Evolutionary conservation across 805 yeast genomes (phyloP).

Genomic region (Candida maesae): DNA sequence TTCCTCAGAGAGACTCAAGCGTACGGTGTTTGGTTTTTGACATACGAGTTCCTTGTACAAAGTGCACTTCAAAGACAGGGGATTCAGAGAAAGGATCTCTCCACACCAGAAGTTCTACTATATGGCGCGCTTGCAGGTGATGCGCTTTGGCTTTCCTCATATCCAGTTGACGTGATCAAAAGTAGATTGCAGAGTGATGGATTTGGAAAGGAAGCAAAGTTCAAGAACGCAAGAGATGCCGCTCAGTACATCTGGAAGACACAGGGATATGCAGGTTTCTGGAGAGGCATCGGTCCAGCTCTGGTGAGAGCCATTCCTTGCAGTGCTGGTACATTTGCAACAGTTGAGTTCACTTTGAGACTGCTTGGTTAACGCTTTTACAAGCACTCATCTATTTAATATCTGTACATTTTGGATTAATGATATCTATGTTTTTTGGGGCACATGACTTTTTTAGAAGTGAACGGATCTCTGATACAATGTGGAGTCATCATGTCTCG

Average conservation of each 20-base stretch:
- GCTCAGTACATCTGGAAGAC: conserved; percentile 27
- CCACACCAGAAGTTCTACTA: conserved; percentile 80
- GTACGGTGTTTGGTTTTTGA: conserved; percentile 81
- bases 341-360: conserved; percentile 66
- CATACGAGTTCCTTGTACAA: conserved; percentile 84
- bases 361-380: conserved; percentile 14
- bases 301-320: conserved; percentile 59
- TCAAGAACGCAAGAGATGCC: conserved; percentile 39
- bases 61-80: conserved; percentile 33
- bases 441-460: conserved; percentile 6
- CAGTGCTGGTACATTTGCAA: conserved; percentile 73
- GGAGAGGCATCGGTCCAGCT: conserved; percentile 62
- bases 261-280: conserved; percentile 50
- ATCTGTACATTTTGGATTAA: too few relatives aligned
- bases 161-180: conserved; percentile 90
- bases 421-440: neutral
- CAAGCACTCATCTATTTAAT: too few relatives aligned
- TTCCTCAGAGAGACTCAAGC: conserved; percentile 83
- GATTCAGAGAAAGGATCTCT: conserved; percentile 59
- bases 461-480: conserved; percentile 20
- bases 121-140: conserved; percentile 93
- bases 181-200: conserved; percentile 75
- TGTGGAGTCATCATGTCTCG: conserved; percentile 24
- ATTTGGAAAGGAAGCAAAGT: conserved; percentile 42
- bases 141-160: conserved; percentile 76